Evolutionary conservation across 495 filamentous ascomycete genomes (phyloP).

Genomic region (Penicillium lagena): DNA sequence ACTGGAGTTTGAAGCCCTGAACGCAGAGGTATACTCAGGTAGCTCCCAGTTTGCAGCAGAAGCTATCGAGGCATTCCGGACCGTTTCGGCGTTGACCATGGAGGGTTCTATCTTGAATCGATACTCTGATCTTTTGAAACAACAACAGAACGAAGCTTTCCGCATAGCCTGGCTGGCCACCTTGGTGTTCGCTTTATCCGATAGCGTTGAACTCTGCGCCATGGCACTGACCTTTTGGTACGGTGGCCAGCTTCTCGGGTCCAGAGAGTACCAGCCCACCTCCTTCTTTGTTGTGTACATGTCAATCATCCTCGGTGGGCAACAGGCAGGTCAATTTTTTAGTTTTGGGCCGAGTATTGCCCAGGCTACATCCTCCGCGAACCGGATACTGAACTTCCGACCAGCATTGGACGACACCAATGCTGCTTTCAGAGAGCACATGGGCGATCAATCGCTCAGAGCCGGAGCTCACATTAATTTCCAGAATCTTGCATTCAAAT

Average conservation of each 20-base stretch:
- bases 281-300: constrained; percentile 15
- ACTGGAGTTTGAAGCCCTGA: constrained; percentile 41
- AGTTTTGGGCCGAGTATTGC: too few species aligned
- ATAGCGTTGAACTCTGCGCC: constrained; percentile 36
- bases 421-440: too few species aligned
- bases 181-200: constrained; percentile 16
- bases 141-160: background rate
- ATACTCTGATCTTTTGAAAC: constrained; percentile 38
- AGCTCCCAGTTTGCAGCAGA: constrained; percentile 50
- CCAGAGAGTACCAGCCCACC: background rate
- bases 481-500: background rate
- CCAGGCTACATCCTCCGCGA: too few species aligned
- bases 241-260: background rate
- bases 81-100: constrained; percentile 48
- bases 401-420: too few species aligned
- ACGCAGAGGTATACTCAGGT: constrained; percentile 40
- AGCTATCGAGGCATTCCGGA: constrained; percentile 47
- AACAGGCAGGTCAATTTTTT: too few species aligned
- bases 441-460: too few species aligned
- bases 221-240: constrained; percentile 51
- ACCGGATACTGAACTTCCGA: too few species aligned
- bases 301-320: constrained; percentile 5
- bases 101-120: constrained; percentile 37
- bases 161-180: constrained; percentile 4
- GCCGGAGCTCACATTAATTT: constrained; percentile 1